A percentile compares a stretch with the other conserved stretches of the same genome.
Evolutionary conservation across 2,329 filamentous ascomycete genomes (phyloP).

Genomic region (Ascochyta lentis): DNA sequence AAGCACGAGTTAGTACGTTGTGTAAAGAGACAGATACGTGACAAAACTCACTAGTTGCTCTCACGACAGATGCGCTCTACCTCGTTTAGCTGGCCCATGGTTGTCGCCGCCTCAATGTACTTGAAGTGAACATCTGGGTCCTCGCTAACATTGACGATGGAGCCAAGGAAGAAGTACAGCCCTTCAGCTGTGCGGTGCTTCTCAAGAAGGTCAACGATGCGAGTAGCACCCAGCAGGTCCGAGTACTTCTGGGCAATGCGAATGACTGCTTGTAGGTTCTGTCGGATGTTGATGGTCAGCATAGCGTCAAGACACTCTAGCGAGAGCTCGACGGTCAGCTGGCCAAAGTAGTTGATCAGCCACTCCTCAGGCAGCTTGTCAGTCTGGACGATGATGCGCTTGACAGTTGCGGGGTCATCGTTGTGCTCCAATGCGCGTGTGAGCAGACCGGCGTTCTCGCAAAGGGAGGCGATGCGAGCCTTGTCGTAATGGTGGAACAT

Average conservation of each 20-base stretch:
- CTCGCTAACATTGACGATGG: conserved; percentile 95
- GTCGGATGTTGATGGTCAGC: conserved; percentile 94
- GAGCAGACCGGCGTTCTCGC: conserved; percentile 85
- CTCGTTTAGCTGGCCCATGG: conserved; percentile 91
- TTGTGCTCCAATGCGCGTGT: conserved; percentile 85
- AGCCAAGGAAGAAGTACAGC: conserved; percentile 97
- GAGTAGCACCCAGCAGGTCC: conserved; percentile 85
- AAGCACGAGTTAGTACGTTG: background rate
- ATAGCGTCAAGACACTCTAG: conserved; percentile 94
- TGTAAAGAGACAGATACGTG: background rate
- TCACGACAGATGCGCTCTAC: conserved; percentile 98
- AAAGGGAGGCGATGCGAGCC: conserved; percentile 83
- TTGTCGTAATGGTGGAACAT: conserved; percentile 99
- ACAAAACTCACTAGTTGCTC: conserved; percentile 59
- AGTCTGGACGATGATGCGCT: conserved; percentile 85
- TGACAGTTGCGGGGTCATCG: conserved; percentile 86
- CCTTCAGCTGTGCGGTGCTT: conserved; percentile 98
- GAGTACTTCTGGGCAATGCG: conserved; percentile 98
- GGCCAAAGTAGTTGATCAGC: conserved; percentile 90
- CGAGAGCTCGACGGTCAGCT: conserved; percentile 92
- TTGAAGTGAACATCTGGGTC: conserved; percentile 98
- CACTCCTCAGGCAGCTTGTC: conserved; percentile 91
- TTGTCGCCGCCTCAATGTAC: conserved; percentile 96
- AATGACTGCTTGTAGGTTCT: conserved; percentile 93
- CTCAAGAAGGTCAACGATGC: conserved; percentile 91